Conservation (phyloP, 306 rosid species). For the Biancaea sappan region DNA sequence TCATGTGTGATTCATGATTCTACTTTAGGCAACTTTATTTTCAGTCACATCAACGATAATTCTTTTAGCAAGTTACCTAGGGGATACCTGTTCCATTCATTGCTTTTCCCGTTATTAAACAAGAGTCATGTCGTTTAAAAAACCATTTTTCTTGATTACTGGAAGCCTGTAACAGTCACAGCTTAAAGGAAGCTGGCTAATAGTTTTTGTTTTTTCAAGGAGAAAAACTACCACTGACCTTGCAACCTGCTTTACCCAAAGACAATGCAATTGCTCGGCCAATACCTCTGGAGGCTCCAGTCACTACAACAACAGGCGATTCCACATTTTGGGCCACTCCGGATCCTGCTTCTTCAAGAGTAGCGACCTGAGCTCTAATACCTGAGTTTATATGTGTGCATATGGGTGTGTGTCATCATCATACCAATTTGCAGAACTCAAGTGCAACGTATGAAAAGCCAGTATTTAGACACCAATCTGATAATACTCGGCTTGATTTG, state of each 20-base stretch:
- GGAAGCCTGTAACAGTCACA: neutral
- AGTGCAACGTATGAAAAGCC: neutral
- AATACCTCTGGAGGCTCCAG: constrained; percentile 96
- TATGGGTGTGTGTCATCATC: neutral
- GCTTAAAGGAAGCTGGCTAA: neutral
- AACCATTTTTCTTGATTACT: neutral
- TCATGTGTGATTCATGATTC: neutral
- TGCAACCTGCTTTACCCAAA: constrained; percentile 93
- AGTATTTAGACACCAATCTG: neutral
- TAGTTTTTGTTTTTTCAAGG: neutral
- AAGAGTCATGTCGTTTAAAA: neutral
- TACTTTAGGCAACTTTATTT: constrained; percentile 3
- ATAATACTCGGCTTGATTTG: neutral
- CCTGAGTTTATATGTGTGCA: constrained; percentile 34
- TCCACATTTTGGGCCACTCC: constrained; percentile 58
- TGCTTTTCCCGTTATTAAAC: neutral
- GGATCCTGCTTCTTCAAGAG: constrained; percentile 58
- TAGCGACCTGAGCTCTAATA: constrained; percentile 81
- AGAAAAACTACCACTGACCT: constrained; percentile 54
- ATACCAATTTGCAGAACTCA: constrained; percentile 4
- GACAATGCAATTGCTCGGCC: constrained; percentile 84
- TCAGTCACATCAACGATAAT: neutral
- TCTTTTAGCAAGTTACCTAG: neutral
- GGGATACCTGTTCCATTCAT: neutral
- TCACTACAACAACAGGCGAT: constrained; percentile 85